A percentile compares a stretch with the other conserved stretches of the same genome.
Conservation (phyloP, 2,329 filamentous ascomycete species). For the Dryadomyces quercus-mongolicae region DNA sequence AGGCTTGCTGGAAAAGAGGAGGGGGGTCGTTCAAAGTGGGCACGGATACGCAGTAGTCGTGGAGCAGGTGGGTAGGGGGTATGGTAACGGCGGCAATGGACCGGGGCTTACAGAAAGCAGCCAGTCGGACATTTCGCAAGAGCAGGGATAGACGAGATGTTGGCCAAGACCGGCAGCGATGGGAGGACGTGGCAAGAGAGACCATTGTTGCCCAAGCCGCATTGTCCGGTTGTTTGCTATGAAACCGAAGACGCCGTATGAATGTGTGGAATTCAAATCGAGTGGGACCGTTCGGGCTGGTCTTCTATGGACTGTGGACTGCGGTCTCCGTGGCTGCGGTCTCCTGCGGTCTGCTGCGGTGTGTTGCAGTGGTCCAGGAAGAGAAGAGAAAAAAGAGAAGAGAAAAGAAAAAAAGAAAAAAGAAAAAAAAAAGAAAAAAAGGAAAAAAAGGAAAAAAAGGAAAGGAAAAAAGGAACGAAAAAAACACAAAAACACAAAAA, state of each 20-base stretch:
- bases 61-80: conserved; percentile 1
- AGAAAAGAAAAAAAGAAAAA: background rate
- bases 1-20: background rate
- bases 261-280: no score
- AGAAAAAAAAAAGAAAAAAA: background rate
- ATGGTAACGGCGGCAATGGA: background rate
- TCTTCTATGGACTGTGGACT: no score
- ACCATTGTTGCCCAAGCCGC: background rate
- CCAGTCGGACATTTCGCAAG: conserved; percentile 2
- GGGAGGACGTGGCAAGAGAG: background rate
- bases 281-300: no score
- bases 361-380: no score
- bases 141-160: background rate
- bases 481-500: background rate
- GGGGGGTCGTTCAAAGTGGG: background rate
- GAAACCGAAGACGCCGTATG: no score
- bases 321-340: no score
- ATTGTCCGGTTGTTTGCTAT: background rate
- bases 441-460: background rate
- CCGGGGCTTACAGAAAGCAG: background rate
- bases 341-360: no score
- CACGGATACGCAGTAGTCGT: background rate
- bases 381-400: background rate
- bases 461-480: background rate
- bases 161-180: background rate